Evolutionary conservation across 2,329 filamentous ascomycete species (phyloP), one percentile per base, ranked within the genome.

Genomic region (Penicillium sp.): DNA sequence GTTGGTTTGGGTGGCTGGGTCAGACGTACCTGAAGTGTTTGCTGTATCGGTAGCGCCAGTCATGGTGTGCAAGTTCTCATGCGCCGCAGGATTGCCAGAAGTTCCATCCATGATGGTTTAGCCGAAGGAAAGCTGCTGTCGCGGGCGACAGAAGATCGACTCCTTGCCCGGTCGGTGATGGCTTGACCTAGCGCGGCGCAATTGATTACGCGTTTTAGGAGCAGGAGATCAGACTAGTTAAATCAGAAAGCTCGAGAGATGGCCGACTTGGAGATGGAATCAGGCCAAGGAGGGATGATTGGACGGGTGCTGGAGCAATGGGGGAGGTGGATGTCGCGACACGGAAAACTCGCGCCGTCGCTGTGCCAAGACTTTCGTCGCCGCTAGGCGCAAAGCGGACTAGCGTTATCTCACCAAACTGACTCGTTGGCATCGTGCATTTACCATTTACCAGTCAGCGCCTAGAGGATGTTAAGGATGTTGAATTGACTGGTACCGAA

Each of bases 41-140:
- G 71, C 60, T 62, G 67, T 68, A 55, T 68, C 69, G 27, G 66
- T 67, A 44, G 64, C 65, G 37, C 68, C 67, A 59, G 61, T 61
- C 33, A 63, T 50, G 14, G 62, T 33, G 59, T 74, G 69, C 47
- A 59, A 54, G 59, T 75, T 70, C 50, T 74, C 70, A 43, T 66
- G 65, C 57, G 66, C 63, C 37, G 69, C 65, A 57, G 65, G 61
- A 56, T 72, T 56, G 53, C 66, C 63, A 49, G 67, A 65, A 56
- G 67, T 69, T 39, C 77, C 76, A 56, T 77, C 76, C 76, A 78
- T 78, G 63, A 66, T 65, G 66, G 61, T 63, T 64, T 61, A 64
- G 61, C 59, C 60, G 59, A 65, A 66, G 68, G 58, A 62, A 68
- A 62, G 59, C 60, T 62, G 65, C 60, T 64, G 65, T 72, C 69